Evolutionary conservation across 495 filamentous ascomycete species (phyloP).

Genomic region (Talaromyces ruber): DNA sequence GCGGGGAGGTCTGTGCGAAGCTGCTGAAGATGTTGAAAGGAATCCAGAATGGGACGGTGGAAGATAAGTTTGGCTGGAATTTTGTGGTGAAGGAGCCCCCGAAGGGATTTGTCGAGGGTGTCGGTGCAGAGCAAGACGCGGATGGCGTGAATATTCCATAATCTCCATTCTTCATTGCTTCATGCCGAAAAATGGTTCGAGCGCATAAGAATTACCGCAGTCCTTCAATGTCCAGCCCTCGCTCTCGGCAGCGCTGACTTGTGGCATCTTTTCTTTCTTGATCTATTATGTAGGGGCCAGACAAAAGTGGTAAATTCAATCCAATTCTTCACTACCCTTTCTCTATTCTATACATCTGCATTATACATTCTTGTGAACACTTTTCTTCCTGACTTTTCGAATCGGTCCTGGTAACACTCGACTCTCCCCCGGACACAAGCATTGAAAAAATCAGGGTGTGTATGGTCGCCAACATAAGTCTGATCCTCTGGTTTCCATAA

Average conservation of each 20-base stretch:
- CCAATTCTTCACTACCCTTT: not conserved
- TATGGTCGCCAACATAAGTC: too few relatives aligned
- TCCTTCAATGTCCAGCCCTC: not conserved
- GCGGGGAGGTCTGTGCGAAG: constrained; percentile 60
- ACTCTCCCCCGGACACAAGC: too few relatives aligned
- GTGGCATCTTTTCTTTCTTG: not conserved
- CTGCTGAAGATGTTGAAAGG: constrained; percentile 71
- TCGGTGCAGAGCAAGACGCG: constrained; percentile 13
- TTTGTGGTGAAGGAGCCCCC: constrained; percentile 26
- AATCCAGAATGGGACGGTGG: constrained; percentile 70
- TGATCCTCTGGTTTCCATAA: too few relatives aligned
- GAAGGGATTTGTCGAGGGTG: constrained; percentile 20
- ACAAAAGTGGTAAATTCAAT: not conserved
- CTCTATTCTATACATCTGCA: not conserved
- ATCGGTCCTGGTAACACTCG: too few relatives aligned
- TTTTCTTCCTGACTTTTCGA: too few relatives aligned
- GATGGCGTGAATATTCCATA: constrained; percentile 22
- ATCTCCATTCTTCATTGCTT: not conserved
- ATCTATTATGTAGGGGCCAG: not conserved
- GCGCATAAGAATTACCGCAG: not conserved
- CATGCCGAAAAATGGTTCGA: not conserved
- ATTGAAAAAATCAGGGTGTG: too few relatives aligned
- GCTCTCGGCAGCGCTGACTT: not conserved
- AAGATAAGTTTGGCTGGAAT: constrained; percentile 71
- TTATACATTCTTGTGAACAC: not conserved